A percentile compares a stretch with the other conserved stretches of the same genome.
Conservation (phyloP, 129 eudicot genomes). For the Cynara cardunculus region DNA sequence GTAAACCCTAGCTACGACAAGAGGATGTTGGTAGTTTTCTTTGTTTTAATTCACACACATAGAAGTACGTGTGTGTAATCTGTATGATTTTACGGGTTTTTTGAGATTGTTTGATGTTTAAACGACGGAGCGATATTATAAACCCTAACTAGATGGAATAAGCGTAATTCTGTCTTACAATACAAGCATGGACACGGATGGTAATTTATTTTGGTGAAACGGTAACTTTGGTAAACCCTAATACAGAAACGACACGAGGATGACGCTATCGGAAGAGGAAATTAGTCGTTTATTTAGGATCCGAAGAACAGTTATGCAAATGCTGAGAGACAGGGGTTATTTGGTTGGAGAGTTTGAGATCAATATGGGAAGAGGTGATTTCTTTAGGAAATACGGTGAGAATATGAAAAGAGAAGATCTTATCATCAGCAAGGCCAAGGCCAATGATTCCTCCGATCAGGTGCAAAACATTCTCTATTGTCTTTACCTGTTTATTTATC, state of each 20-base stretch:
- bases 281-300: conserved; percentile 52
- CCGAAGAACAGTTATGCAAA: conserved; percentile 64
- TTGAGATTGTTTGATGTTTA: neutral
- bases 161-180: neutral
- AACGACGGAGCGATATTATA: neutral
- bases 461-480: conserved; percentile 11
- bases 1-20: conserved; percentile 17
- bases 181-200: neutral
- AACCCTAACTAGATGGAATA: neutral
- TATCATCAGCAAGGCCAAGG: conserved; percentile 47
- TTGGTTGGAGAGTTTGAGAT: conserved; percentile 58
- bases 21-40: neutral
- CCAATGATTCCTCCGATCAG: conserved; percentile 58
- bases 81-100: neutral
- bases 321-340: conserved; percentile 76
- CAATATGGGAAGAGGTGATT: conserved; percentile 48
- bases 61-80: neutral
- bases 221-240: neutral
- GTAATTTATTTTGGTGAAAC: neutral
- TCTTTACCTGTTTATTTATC: neutral
- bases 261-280: conserved; percentile 61
- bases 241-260: conserved; percentile 22
- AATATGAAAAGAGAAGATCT: conserved; percentile 81
- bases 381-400: conserved; percentile 61
- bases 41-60: neutral